phyloP scores from a whole-genome alignment of 192 early-diverging fungal species.

The Paraglomus occultum region DNA sequence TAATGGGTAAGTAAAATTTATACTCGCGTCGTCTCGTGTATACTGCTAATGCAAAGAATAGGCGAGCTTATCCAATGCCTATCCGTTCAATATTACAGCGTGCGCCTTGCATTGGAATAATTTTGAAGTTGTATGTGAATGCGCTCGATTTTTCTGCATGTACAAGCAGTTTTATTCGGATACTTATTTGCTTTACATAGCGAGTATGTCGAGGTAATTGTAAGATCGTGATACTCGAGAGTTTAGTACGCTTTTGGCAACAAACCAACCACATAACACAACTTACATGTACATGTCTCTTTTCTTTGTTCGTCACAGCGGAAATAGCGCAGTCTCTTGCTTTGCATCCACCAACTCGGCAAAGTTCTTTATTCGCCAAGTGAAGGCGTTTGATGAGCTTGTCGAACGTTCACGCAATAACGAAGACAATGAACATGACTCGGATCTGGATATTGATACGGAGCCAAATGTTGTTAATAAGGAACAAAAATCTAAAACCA shows the following conservation, averaged over 20 bases:
- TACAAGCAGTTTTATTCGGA: slow-evolving; percentile 38
- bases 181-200: slow-evolving; percentile 49
- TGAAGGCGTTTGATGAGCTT: slow-evolving; percentile 42
- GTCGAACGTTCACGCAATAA: slow-evolving; percentile 11
- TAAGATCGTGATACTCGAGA: background rate
- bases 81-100: slow-evolving; percentile 26
- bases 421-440: background rate
- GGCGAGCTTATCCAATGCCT: too few species aligned
- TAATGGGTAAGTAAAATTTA: slow-evolving; percentile 52
- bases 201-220: slow-evolving; percentile 43
- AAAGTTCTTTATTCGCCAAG: slow-evolving; percentile 58
- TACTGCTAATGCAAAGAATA: too few species aligned
- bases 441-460: slow-evolving; percentile 11
- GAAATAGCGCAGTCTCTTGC: slow-evolving; percentile 24
- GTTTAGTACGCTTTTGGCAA: background rate
- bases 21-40: too few species aligned
- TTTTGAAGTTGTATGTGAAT: slow-evolving; percentile 32
- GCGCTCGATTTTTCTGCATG: slow-evolving; percentile 42
- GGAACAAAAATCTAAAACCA: slow-evolving; percentile 13
- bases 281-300: background rate
- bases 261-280: background rate
- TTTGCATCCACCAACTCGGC: slow-evolving; percentile 47
- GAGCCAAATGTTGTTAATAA: background rate
- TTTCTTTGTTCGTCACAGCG: slow-evolving; percentile 29
- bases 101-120: slow-evolving; percentile 36